These are phyloP conservation scores for Scheffersomyces amazonensis DNA, from an alignment of 805 yeast species.

Conservation along the genomic window DNA sequence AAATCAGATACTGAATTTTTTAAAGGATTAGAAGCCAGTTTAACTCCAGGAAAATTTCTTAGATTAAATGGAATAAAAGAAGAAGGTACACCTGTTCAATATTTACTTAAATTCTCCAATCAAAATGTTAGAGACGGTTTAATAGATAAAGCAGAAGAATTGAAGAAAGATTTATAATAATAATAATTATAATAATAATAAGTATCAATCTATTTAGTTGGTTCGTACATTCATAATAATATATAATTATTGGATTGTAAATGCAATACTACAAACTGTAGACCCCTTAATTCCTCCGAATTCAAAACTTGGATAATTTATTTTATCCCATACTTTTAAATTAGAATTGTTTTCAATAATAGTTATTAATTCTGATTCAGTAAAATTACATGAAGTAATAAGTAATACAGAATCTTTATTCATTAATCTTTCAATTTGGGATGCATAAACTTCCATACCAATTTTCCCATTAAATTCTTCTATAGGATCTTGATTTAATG, in stretches of 20 bases:
- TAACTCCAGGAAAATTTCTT: conserved; percentile 78
- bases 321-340: conserved; percentile 59
- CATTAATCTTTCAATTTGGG: conserved; percentile 55
- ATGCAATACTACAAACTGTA: conserved; percentile 85
- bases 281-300: conserved; percentile 91
- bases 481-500: conserved; percentile 59
- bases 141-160: conserved; percentile 45
- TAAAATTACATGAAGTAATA: conserved; percentile 93
- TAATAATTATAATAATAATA: no score
- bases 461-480: conserved; percentile 44
- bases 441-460: conserved; percentile 59
- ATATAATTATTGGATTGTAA: conserved; percentile 35
- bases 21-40: conserved; percentile 84
- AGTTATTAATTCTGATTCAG: conserved; percentile 67
- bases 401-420: conserved; percentile 55
- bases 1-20: conserved; percentile 57
- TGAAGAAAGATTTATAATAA: conserved; percentile 17
- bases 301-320: conserved; percentile 76
- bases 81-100: conserved; percentile 70
- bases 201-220: no score
- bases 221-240: no score
- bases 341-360: conserved; percentile 46
- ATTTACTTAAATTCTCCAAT: conserved; percentile 70
- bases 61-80: conserved; percentile 65
- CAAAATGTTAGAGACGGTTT: conserved; percentile 59